These are phyloP conservation scores for Torrubiellomyces zombiae DNA, from an alignment of 2,329 filamentous ascomycete genomes.

Conservation along the genomic window DNA sequence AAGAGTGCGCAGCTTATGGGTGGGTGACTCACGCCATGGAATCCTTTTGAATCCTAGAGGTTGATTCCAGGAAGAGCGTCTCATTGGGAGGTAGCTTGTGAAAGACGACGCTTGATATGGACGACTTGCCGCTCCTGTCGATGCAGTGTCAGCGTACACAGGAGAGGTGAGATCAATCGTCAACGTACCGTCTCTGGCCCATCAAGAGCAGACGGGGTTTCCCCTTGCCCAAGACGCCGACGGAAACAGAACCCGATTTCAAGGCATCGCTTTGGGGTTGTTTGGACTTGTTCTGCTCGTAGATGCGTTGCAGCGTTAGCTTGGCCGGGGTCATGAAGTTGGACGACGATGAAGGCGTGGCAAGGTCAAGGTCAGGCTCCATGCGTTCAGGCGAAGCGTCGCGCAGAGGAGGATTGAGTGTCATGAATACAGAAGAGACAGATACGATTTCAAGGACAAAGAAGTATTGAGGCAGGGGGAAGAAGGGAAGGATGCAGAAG, in stretches of 20 bases:
- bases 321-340: slow-evolving; percentile 38
- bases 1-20: too few species aligned
- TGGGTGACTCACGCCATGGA: slow-evolving; percentile 68
- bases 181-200: slow-evolving; percentile 73
- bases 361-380: slow-evolving; percentile 12
- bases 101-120: slow-evolving; percentile 97
- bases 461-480: not conserved
- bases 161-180: not conserved
- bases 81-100: slow-evolving; percentile 94
- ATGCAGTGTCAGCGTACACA: slow-evolving; percentile 1
- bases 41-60: slow-evolving; percentile 84
- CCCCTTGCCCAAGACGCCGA: slow-evolving; percentile 35
- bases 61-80: slow-evolving; percentile 90
- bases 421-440: slow-evolving; percentile 11
- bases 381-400: slow-evolving; percentile 9
- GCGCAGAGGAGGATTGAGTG: slow-evolving; percentile 15
- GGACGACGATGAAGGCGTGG: slow-evolving; percentile 13
- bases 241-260: slow-evolving; percentile 26
- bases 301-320: slow-evolving; percentile 47
- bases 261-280: slow-evolving; percentile 30
- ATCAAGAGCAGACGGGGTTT: slow-evolving; percentile 84
- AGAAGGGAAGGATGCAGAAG: not conserved
- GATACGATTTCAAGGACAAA: not conserved
- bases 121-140: slow-evolving; percentile 85
- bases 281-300: slow-evolving; percentile 41